Evolutionary conservation across 169 alveolate genomes (phyloP).

Genomic region (Sarcocystis neurona): DNA sequence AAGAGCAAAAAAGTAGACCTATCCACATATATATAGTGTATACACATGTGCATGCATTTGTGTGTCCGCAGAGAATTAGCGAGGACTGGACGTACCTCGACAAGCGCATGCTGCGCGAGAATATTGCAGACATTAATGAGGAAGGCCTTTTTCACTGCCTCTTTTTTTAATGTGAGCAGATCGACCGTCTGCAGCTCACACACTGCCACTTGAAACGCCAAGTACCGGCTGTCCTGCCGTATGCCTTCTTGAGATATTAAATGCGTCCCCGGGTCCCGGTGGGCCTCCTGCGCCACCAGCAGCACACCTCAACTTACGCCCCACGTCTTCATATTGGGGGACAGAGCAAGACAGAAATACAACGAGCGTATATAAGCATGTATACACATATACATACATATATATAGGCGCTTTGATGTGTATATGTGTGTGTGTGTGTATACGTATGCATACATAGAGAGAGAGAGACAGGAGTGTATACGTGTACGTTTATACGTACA

Average conservation of each 20-base stretch:
- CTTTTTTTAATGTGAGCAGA: background rate
- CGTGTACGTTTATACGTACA: background rate
- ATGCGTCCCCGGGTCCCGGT: background rate
- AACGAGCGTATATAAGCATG: background rate
- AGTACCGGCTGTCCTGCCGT: background rate
- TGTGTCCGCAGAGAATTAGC: too few species aligned
- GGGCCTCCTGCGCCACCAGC: background rate
- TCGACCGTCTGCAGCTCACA: constrained; percentile 15
- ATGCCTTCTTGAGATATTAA: background rate
- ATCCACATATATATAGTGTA: too few species aligned
- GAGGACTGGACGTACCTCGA: background rate
- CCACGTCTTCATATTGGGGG: too few species aligned
- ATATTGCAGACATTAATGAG: background rate
- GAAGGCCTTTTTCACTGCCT: background rate
- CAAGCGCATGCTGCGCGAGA: background rate
- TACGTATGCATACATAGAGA: background rate
- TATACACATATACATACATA: background rate
- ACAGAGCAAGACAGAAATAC: too few species aligned
- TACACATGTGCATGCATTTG: too few species aligned
- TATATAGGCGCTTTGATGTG: background rate
- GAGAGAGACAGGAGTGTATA: background rate
- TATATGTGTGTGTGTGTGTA: background rate
- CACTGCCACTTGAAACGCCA: background rate
- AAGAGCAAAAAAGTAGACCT: too few species aligned
- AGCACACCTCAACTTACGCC: background rate